Conservation (phyloP, 2,329 filamentous ascomycete species). For the Nemania abortiva region DNA sequence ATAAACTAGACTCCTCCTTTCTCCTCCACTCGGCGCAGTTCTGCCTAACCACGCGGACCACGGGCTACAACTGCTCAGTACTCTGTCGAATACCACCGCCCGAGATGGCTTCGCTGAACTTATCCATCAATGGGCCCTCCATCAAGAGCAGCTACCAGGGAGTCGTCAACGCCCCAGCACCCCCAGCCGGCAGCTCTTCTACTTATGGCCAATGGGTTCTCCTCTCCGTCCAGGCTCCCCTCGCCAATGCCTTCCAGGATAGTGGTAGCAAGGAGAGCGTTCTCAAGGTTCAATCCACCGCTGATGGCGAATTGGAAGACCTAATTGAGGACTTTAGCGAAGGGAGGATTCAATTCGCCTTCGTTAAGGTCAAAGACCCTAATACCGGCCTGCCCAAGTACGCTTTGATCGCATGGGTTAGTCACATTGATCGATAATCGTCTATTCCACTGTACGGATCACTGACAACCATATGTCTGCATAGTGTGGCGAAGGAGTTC, state of each 20-base stretch:
- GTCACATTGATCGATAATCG: constrained; percentile 39
- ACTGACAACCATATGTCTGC: constrained; percentile 31
- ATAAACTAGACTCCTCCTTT: constrained; percentile 5
- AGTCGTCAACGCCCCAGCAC: constrained; percentile 65
- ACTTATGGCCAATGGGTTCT: constrained; percentile 94
- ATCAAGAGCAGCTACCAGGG: constrained; percentile 84
- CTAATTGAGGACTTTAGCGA: constrained; percentile 97
- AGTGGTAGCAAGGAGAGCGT: constrained; percentile 89
- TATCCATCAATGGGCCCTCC: constrained; percentile 82
- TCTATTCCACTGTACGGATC: constrained; percentile 9
- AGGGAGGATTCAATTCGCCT: constrained; percentile 95
- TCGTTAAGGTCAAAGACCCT: constrained; percentile 94
- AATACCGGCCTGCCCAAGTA: constrained; percentile 91
- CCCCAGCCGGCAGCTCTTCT: constrained; percentile 71
- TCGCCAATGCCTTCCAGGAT: constrained; percentile 94
- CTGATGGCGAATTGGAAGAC: constrained; percentile 91
- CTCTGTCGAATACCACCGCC: constrained; percentile 40
- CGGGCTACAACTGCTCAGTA: constrained; percentile 17
- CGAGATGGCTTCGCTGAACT: constrained; percentile 81
- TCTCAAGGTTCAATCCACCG: constrained; percentile 91
- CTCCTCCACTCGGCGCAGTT: constrained; percentile 27
- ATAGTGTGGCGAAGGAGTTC: constrained; percentile 92
- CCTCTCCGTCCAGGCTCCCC: constrained; percentile 90
- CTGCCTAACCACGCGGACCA: constrained; percentile 33
- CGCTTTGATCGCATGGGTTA: constrained; percentile 89